Evolutionary conservation across 306 rosid genomes (phyloP), one percentile per base, ranked within the genome.

Genomic region (Medicago arabica): DNA sequence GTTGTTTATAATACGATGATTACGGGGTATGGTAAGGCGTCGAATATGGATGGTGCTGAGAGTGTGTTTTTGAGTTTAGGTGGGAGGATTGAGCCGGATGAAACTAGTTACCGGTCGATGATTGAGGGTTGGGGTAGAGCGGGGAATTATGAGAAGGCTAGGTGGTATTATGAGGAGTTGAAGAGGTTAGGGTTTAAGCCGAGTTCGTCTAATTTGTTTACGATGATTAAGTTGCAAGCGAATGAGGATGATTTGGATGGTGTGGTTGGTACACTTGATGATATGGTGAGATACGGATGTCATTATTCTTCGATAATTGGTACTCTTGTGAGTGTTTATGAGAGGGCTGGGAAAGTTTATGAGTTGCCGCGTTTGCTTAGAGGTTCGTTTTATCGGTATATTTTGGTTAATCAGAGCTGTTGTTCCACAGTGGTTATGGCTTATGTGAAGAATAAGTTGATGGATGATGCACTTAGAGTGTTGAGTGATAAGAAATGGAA

Each of bases 81-180:
- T 11, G 13, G 39, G 25, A 15, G 91, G 89, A 23, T 46, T 89
- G 73, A 88, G 47, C 95, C 95, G 6, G 93, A 95, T 84, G 98
- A 92, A 80, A 89, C 93, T 13, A 92, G 91, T 81, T 92, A 84
- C 73, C 89, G 97, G 2, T 89, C 98, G 15, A 95, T 95, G 98
- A 87, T 92, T 83, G 98, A 95, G 81, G 98, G 98, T 46, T 95
- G 97, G 97, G 98, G 98, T 15, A 92, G 97, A 69, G 86, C 85
- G 31, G 92, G 77, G 41, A 86, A 86, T 58, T 90, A 87, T 79
- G 70, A 78, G 65, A 74, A 84, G 78, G 90, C 95, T 2, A 77
- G 50, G 7, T 34, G 89, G 88, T 87, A 81, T 70, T 95, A 86
- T 39, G 61, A 75, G 46, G 89, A 87, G 83, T 88, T 92, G 39